These are phyloP conservation scores for Aspergillus hiratsukae DNA, from an alignment of 2,329 filamentous ascomycete species.

Conservation along the genomic window DNA sequence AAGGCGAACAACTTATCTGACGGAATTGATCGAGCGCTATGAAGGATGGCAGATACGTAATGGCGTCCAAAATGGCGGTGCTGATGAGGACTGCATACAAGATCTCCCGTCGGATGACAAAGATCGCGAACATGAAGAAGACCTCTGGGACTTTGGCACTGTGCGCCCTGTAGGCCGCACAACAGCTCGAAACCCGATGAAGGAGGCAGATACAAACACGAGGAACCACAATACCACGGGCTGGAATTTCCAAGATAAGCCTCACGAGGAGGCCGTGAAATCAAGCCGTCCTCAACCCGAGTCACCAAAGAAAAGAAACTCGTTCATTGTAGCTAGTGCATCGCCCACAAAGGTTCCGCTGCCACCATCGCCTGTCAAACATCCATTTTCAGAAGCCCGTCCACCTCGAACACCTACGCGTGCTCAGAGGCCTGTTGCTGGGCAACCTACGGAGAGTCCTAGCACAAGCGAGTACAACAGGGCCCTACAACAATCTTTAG, in stretches of 20 bases:
- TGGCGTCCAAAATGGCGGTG: constrained; percentile 62
- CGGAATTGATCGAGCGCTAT: constrained; percentile 88
- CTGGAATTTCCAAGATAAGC: constrained; percentile 27
- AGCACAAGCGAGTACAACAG: constrained; percentile 38
- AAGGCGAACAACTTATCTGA: constrained; percentile 94
- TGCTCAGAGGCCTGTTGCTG: constrained; percentile 38
- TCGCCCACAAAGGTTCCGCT: constrained; percentile 60
- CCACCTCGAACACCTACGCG: constrained; percentile 45
- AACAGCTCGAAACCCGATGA: constrained; percentile 66
- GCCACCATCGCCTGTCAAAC: constrained; percentile 56
- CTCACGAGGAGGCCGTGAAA: constrained; percentile 24
- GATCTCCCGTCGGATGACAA: constrained; percentile 34
- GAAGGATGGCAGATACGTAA: constrained; percentile 81
- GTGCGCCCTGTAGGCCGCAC: constrained; percentile 73
- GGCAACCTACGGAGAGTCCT: constrained; percentile 31
- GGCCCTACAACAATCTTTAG: constrained; percentile 39
- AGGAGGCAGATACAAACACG: constrained; percentile 75
- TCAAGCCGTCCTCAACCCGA: constrained; percentile 48
- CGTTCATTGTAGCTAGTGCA: constrained; percentile 25
- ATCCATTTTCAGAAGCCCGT: constrained; percentile 46
- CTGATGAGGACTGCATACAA: constrained; percentile 55
- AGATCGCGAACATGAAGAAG: constrained; percentile 57
- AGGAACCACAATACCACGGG: constrained; percentile 48
- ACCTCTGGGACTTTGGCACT: constrained; percentile 98
- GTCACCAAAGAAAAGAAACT: constrained; percentile 53